phyloP scores from a whole-genome alignment of 2,329 filamentous ascomycete species.

The Apiospora saccharicola region DNA sequence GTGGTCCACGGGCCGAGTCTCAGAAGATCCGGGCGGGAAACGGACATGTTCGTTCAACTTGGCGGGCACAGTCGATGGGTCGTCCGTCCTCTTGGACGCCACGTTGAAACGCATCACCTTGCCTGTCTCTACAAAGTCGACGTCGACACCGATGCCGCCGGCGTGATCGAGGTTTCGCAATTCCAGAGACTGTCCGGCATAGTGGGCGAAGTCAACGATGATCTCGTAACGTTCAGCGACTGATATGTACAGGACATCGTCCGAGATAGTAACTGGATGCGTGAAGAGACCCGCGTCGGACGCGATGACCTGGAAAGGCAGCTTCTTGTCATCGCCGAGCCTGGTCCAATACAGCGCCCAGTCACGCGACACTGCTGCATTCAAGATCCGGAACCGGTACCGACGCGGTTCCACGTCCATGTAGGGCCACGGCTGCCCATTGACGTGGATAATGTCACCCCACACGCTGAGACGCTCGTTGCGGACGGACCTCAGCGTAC shows the following conservation, averaged over 20 bases:
- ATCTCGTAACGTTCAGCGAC: slow-evolving; percentile 67
- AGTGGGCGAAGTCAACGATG: slow-evolving; percentile 61
- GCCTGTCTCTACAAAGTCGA: slow-evolving; percentile 59
- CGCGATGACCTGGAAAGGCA: slow-evolving; percentile 61
- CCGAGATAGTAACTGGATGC: slow-evolving; percentile 50
- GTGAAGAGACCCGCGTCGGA: slow-evolving; percentile 61
- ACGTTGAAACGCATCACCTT: slow-evolving; percentile 62
- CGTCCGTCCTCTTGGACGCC: slow-evolving; percentile 41
- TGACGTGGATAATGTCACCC: slow-evolving; percentile 65
- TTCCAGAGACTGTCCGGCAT: slow-evolving; percentile 56
- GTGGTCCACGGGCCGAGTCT: slow-evolving; percentile 44
- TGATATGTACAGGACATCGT: slow-evolving; percentile 49
- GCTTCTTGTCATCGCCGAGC: slow-evolving; percentile 39
- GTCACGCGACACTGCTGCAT: slow-evolving; percentile 55
- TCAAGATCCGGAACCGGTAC: slow-evolving; percentile 63
- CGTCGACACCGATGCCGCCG: slow-evolving; percentile 50
- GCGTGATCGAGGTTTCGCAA: slow-evolving; percentile 42
- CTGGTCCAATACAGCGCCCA: slow-evolving; percentile 56
- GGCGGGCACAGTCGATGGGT: slow-evolving; percentile 45
- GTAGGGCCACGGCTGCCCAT: slow-evolving; percentile 66
- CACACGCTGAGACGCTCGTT: slow-evolving; percentile 55
- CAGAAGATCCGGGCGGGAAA: slow-evolving; percentile 45
- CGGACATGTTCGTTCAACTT: slow-evolving; percentile 45
- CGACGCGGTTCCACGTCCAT: slow-evolving; percentile 66
- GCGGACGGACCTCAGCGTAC: slow-evolving; percentile 54